phyloP scores from a whole-genome alignment of 441 rosid species.

The Erodium trifolium region DNA sequence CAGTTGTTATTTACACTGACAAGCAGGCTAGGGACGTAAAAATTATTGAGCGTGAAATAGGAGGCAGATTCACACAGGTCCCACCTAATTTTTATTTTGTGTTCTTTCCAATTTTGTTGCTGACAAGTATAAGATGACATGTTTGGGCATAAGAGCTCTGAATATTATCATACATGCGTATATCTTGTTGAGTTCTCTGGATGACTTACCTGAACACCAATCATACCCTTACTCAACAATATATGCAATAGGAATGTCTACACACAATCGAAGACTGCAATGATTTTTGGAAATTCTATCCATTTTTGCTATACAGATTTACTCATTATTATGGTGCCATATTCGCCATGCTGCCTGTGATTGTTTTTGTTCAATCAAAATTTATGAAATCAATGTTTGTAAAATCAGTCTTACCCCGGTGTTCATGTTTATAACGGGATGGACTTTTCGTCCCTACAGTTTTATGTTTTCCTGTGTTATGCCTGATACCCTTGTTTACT shows the following conservation, averaged over 20 bases:
- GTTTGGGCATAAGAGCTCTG: too few relatives aligned
- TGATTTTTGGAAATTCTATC: too few relatives aligned
- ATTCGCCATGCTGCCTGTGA: background rate
- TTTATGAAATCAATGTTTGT: background rate
- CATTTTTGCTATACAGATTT: background rate
- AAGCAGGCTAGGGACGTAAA: conserved; percentile 61
- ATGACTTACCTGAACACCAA: too few relatives aligned
- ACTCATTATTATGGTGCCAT: background rate
- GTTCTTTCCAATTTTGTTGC: conserved; percentile 11
- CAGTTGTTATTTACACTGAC: conserved; percentile 62
- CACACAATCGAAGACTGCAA: too few relatives aligned
- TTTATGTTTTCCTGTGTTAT: background rate
- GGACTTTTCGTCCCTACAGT: background rate
- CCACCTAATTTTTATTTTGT: conserved; percentile 11
- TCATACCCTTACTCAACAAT: too few relatives aligned
- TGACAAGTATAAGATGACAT: background rate
- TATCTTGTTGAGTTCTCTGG: too few relatives aligned
- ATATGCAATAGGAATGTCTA: too few relatives aligned
- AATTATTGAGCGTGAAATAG: conserved; percentile 74
- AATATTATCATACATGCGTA: too few relatives aligned
- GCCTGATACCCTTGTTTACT: too few relatives aligned
- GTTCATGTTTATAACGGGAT: background rate
- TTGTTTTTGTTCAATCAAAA: background rate
- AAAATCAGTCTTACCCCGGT: too few relatives aligned
- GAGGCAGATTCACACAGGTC: conserved; percentile 79